phyloP scores from a whole-genome alignment of 2,329 filamentous ascomycete genomes.

The Monosporascus sp. region DNA sequence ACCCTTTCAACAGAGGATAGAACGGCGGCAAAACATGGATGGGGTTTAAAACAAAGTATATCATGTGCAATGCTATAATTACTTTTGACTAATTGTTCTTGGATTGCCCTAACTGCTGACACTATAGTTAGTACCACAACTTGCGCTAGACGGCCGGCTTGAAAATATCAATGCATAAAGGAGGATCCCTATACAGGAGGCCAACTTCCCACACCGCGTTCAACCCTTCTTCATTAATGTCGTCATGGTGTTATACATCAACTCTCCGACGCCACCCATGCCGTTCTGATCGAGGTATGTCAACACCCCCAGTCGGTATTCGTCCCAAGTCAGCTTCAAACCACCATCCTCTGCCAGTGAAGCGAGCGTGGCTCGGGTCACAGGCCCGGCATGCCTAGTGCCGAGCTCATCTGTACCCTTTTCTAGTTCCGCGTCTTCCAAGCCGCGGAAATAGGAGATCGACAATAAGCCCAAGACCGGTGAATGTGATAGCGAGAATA shows the following conservation, averaged over 20 bases:
- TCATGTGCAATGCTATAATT: background rate
- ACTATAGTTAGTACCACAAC: background rate
- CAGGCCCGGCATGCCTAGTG: slow-evolving; percentile 59
- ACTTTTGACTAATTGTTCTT: background rate
- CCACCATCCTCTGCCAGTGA: slow-evolving; percentile 62
- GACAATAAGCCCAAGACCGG: slow-evolving; percentile 52
- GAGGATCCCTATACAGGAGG: background rate
- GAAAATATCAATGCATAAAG: background rate
- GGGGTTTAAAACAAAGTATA: background rate
- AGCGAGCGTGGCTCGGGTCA: slow-evolving; percentile 61
- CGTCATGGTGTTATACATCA: slow-evolving; percentile 81
- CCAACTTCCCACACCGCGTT: slow-evolving; percentile 15
- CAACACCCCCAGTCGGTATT: slow-evolving; percentile 70
- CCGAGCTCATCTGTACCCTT: slow-evolving; percentile 31
- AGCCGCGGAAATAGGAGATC: slow-evolving; percentile 47
- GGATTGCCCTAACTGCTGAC: background rate
- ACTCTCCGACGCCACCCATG: slow-evolving; percentile 58
- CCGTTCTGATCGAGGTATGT: slow-evolving; percentile 60
- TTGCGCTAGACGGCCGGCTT: no score
- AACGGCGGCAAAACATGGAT: slow-evolving; percentile 3
- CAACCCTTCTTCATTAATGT: slow-evolving; percentile 52
- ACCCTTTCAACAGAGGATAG: slow-evolving; percentile 28
- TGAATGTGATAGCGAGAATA: slow-evolving; percentile 56
- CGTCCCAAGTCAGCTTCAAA: slow-evolving; percentile 62
- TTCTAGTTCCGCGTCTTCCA: slow-evolving; percentile 51